Conservation (phyloP, 345 rosid species). For the Xanthoceras sorbifolium region DNA sequence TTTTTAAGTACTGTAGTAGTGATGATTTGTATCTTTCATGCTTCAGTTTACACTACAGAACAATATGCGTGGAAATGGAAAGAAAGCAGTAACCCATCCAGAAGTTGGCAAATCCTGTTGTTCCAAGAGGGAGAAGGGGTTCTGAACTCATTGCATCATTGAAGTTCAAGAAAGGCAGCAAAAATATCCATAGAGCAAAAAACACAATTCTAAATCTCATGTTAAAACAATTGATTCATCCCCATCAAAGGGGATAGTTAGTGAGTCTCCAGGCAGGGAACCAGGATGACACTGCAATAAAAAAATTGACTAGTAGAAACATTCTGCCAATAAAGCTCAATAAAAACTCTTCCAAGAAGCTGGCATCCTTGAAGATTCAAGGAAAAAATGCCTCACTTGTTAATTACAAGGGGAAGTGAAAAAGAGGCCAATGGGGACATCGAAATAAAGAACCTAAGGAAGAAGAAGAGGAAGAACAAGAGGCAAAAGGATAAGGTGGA, state of each 20-base stretch:
- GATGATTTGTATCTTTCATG: too few relatives aligned
- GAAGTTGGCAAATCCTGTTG: too few relatives aligned
- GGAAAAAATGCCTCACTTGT: constrained; percentile 10
- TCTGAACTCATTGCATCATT: constrained; percentile 52
- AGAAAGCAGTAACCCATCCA: constrained; percentile 25
- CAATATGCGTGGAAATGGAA: constrained; percentile 41
- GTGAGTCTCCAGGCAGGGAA: constrained; percentile 26
- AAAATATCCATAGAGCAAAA: constrained; percentile 28
- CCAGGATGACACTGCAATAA: constrained; percentile 22
- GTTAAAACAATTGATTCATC: constrained; percentile 28
- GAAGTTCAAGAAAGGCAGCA: constrained; percentile 33
- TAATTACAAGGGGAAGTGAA: constrained; percentile 31
- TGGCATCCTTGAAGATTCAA: constrained; percentile 18
- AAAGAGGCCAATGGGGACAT: constrained; percentile 29
- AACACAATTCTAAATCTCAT: constrained; percentile 29
- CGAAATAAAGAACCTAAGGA: constrained; percentile 41
- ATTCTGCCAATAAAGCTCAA: constrained; percentile 23
- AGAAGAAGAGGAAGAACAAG: constrained; percentile 40
- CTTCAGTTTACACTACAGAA: constrained; percentile 26
- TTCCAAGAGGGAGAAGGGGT: constrained; percentile 35
- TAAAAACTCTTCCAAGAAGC: constrained; percentile 35
- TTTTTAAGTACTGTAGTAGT: too few relatives aligned
- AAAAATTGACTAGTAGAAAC: constrained; percentile 21
- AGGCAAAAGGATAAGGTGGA: constrained; percentile 48
- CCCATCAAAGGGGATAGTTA: constrained; percentile 29